Evolutionary conservation across 805 yeast genomes (phyloP).

Genomic region (Monosporozyma servazzii): DNA sequence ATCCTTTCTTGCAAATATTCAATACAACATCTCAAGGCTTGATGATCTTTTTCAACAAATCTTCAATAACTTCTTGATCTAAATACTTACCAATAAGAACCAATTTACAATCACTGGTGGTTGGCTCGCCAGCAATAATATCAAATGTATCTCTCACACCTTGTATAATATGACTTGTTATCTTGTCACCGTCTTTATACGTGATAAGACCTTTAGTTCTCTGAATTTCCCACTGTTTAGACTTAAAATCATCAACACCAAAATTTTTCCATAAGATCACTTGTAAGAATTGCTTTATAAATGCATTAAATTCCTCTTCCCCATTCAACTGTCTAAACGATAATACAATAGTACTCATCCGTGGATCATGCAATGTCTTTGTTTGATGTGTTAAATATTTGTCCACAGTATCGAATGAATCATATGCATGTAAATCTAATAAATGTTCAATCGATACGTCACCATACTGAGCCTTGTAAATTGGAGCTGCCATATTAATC

Average conservation of each 20-base stretch:
- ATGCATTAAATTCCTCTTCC: constrained; percentile 31
- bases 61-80: constrained; percentile 28
- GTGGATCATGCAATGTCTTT: constrained; percentile 38
- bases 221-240: constrained; percentile 50
- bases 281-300: constrained; percentile 58
- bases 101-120: constrained; percentile 39
- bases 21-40: neutral
- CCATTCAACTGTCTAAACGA: constrained; percentile 35
- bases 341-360: constrained; percentile 46
- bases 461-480: constrained; percentile 64
- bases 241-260: constrained; percentile 33
- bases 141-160: constrained; percentile 94
- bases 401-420: constrained; percentile 20
- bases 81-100: constrained; percentile 71
- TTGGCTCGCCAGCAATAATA: constrained; percentile 40
- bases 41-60: constrained; percentile 12
- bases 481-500: constrained; percentile 64
- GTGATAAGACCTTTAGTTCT: constrained; percentile 72
- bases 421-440: constrained; percentile 75
- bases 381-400: constrained; percentile 3
- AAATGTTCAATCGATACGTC: constrained; percentile 55
- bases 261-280: constrained; percentile 54
- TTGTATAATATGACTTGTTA: constrained; percentile 55
- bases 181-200: constrained; percentile 18
- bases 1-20: constrained; percentile 11